These are phyloP conservation scores for Paramecium octaurelia DNA, from an alignment of 73 alveolate genomes.

Conservation along the genomic window DNA sequence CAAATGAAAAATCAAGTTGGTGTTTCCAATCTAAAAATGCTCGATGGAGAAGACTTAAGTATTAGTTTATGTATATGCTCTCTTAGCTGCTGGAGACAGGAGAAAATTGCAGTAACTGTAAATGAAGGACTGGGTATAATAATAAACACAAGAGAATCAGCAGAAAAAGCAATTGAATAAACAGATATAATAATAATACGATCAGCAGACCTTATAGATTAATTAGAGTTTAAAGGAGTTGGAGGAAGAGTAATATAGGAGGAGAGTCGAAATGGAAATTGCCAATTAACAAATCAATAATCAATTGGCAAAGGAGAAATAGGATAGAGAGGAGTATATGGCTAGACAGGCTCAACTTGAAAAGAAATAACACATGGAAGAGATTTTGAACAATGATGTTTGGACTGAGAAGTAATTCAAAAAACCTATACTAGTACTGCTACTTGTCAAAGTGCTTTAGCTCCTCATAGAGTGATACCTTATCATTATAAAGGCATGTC, in stretches of 20 bases:
- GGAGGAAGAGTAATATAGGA: conserved; percentile 63
- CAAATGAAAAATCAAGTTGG: conserved; percentile 34
- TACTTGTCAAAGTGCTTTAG: conserved; percentile 71
- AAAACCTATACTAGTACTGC: conserved; percentile 72
- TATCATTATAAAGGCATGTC: conserved; percentile 86
- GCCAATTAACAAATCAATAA: conserved; percentile 71
- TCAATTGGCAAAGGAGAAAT: conserved; percentile 72
- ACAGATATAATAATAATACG: conserved; percentile 55
- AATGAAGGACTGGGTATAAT: conserved; percentile 70
- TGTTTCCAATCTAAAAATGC: conserved; percentile 28
- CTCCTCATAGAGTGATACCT: conserved; percentile 87
- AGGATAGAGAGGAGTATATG: conserved; percentile 62
- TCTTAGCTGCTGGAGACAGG: conserved; percentile 53
- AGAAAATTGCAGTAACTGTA: conserved; percentile 47
- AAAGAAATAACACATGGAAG: conserved; percentile 60
- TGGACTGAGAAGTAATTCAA: conserved; percentile 60
- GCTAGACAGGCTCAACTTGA: conserved; percentile 47
- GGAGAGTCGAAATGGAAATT: conserved; percentile 65
- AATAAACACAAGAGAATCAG: conserved; percentile 70
- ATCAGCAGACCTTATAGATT: conserved; percentile 64
- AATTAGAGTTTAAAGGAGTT: conserved; percentile 57
- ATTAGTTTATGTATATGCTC: background rate
- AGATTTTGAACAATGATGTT: conserved; percentile 49
- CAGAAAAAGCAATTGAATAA: conserved; percentile 40
- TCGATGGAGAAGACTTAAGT: conserved; percentile 51